These are phyloP conservation scores for Neurospora sp. DNA, from an alignment of 495 filamentous ascomycete genomes.

Conservation along the genomic window DNA sequence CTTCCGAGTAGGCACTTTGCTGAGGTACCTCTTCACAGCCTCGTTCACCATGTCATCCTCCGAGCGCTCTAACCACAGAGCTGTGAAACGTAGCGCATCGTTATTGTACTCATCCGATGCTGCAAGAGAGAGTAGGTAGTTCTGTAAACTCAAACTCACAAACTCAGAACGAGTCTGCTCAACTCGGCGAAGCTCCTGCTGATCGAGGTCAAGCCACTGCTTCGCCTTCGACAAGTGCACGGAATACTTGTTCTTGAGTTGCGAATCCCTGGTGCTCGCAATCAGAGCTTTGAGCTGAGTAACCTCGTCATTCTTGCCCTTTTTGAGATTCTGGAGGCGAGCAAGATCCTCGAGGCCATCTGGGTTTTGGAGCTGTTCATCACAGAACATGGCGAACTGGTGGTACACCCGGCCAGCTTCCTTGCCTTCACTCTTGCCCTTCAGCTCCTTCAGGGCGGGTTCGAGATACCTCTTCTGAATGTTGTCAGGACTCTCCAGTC, in stretches of 20 bases:
- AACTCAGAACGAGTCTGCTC: conserved; percentile 66
- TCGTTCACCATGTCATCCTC: conserved; percentile 60
- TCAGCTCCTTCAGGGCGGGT: conserved; percentile 71
- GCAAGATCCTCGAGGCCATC: conserved; percentile 77
- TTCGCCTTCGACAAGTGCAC: conserved; percentile 51
- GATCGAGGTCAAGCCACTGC: conserved; percentile 81
- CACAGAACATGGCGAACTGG: conserved; percentile 90
- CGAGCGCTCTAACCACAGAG: conserved; percentile 83
- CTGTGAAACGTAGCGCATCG: conserved; percentile 86
- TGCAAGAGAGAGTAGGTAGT: conserved; percentile 76
- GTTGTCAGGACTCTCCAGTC: conserved; percentile 82
- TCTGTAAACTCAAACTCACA: conserved; percentile 77
- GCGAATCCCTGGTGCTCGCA: conserved; percentile 26
- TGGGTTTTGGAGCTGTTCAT: conserved; percentile 77
- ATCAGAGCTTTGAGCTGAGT: conserved; percentile 49
- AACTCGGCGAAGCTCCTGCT: conserved; percentile 73
- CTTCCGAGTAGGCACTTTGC: conserved; percentile 73
- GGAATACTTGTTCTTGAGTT: conserved; percentile 27
- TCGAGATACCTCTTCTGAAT: conserved; percentile 78
- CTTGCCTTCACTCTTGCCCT: conserved; percentile 53
- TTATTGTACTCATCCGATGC: conserved; percentile 83
- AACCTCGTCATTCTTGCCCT: conserved; percentile 73
- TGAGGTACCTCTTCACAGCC: conserved; percentile 59
- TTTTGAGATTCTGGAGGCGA: conserved; percentile 66
- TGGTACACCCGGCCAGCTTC: conserved; percentile 85